phyloP scores from a whole-genome alignment of 108 stramenopile genomes.

The Cyclotella sp. region DNA sequence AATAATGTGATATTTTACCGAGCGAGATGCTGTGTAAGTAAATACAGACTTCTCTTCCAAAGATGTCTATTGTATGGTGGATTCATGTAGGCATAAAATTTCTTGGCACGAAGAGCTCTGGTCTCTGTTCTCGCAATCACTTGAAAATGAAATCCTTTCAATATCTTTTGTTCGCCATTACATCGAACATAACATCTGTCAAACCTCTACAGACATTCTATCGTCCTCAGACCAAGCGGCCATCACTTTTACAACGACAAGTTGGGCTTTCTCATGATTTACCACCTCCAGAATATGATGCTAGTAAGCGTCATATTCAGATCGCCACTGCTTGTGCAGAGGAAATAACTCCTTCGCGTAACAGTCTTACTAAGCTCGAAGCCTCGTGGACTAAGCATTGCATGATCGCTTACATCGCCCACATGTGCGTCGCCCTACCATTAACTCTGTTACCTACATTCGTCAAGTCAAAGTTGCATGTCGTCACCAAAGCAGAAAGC shows the following conservation, averaged over 20 bases:
- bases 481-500: conserved; percentile 31
- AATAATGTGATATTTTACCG: too few species aligned
- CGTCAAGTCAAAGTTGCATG: conserved; percentile 38
- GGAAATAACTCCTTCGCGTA: neutral
- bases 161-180: neutral
- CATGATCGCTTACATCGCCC: conserved; percentile 68
- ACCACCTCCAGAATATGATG: neutral
- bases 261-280: neutral
- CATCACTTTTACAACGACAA: neutral
- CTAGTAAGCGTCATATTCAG: neutral
- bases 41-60: too few species aligned
- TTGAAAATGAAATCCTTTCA: neutral
- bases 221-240: neutral
- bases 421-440: conserved; percentile 77
- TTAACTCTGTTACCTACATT: conserved; percentile 61
- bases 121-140: neutral
- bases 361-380: conserved; percentile 20
- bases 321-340: neutral
- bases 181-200: neutral
- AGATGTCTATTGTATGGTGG: too few species aligned
- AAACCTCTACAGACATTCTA: neutral
- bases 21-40: too few species aligned
- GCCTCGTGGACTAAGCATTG: conserved; percentile 41
- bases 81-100: neutral
- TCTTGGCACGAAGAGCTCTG: neutral